A percentile compares a stretch with the other conserved stretches of the same genome.
Conservation (phyloP, 2,329 filamentous ascomycete genomes). For the Colletotrichum echinochloae region DNA sequence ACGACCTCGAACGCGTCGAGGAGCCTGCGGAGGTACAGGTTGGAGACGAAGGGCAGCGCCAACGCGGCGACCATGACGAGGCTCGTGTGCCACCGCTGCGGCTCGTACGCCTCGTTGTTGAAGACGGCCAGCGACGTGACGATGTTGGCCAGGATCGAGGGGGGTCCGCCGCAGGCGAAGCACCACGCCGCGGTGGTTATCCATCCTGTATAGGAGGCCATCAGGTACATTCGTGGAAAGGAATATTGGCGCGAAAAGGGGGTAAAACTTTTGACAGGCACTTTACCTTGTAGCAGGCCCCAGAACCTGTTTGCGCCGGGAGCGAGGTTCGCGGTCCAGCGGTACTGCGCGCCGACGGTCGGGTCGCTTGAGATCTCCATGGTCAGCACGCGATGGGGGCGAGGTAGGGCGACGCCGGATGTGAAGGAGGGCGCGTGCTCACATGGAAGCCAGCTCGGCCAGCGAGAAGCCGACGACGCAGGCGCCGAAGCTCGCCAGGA, state of each 20-base stretch:
- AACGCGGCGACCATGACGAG: conserved; percentile 7
- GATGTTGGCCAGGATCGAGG: conserved; percentile 4
- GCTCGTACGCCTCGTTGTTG: background rate
- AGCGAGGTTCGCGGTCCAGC: conserved; percentile 4
- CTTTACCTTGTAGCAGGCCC: conserved; percentile 2
- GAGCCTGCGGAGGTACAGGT: background rate
- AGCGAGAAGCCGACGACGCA: conserved; percentile 5
- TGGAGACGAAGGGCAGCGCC: background rate
- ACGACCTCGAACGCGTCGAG: background rate
- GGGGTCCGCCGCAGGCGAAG: conserved; percentile 13
- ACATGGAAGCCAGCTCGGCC: conserved; percentile 4
- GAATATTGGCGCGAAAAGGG: too few species aligned
- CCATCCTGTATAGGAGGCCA: background rate
- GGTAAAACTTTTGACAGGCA: too few species aligned
- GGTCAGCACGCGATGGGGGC: too few species aligned
- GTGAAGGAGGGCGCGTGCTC: background rate
- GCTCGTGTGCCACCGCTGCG: background rate
- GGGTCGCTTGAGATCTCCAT: too few species aligned
- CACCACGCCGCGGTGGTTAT: conserved; percentile 7
- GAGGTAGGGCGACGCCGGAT: too few species aligned
- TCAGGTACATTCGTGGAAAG: too few species aligned
- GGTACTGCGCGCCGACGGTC: background rate
- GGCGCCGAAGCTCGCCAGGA: conserved; percentile 7
- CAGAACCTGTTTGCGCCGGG: background rate
- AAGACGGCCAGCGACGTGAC: conserved; percentile 4